A percentile compares a stretch with the other conserved stretches of the same genome.
These are phyloP conservation scores for Apiotrichum siamense DNA, from an alignment of 1,284 basidiomycete species.

Conservation along the genomic window DNA sequence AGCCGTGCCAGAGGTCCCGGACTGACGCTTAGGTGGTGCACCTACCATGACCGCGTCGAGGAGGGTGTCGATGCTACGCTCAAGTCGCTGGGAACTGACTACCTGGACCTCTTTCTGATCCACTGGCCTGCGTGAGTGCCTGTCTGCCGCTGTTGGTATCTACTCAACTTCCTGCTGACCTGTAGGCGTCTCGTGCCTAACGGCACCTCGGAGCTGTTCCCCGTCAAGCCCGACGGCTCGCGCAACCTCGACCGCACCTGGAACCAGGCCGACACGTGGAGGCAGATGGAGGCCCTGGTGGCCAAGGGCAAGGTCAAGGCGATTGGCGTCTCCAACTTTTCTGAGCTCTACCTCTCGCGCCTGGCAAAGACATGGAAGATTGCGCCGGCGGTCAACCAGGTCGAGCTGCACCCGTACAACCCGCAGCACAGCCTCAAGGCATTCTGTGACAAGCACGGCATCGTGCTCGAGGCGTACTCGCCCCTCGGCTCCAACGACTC, in stretches of 20 bases:
- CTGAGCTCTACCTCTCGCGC: constrained; percentile 47
- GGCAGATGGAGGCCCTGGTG: constrained; percentile 56
- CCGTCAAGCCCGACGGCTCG: constrained; percentile 38
- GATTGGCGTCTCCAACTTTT: constrained; percentile 49
- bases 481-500: constrained; percentile 67
- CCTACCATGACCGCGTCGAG: constrained; percentile 62
- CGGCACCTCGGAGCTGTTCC: constrained; percentile 35
- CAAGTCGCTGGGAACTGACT: constrained; percentile 62
- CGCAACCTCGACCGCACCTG: constrained; percentile 47
- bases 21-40: constrained; percentile 52
- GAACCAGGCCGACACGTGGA: constrained; percentile 56
- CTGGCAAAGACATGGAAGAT: constrained; percentile 55
- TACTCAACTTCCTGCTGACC: not conserved
- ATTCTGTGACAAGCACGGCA: constrained; percentile 63
- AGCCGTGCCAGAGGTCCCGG: too few relatives aligned
- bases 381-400: constrained; percentile 61
- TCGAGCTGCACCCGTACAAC: constrained; percentile 66
- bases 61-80: constrained; percentile 64
- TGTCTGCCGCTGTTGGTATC: not conserved
- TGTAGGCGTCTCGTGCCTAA: constrained; percentile 30
- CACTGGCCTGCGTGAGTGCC: constrained; percentile 31
- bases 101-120: constrained; percentile 75
- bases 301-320: constrained; percentile 52
- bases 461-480: constrained; percentile 73
- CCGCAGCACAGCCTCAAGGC: constrained; percentile 65